Evolutionary conservation across 2,329 filamentous ascomycete species (phyloP).

Genomic region (Zymoseptoria ardabiliae): DNA sequence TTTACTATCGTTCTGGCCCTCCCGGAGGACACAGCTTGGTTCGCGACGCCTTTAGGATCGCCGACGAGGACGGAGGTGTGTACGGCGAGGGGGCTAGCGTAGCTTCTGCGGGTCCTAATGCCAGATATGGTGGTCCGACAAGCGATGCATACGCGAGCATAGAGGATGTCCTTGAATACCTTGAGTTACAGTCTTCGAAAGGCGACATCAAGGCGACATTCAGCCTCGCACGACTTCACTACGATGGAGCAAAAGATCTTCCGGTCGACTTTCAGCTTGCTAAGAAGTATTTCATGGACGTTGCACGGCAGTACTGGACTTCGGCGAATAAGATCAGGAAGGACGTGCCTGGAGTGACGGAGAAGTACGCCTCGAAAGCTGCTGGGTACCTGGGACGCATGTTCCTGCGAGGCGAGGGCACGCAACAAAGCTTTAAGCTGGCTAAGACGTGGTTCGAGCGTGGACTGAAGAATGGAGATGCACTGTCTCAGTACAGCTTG

Average conservation of each 20-base stretch:
- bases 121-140: conserved; percentile 62
- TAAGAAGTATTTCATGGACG: conserved; percentile 71
- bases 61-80: conserved; percentile 83
- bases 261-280: conserved; percentile 66
- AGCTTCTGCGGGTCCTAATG: conserved; percentile 77
- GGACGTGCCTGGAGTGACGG: conserved; percentile 61
- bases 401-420: conserved; percentile 80
- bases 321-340: conserved; percentile 63
- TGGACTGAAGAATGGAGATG: conserved; percentile 66
- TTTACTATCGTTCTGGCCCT: conserved; percentile 80
- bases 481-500: conserved; percentile 76
- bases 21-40: conserved; percentile 77
- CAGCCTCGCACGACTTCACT: conserved; percentile 77
- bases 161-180: conserved; percentile 89
- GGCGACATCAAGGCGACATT: conserved; percentile 83
- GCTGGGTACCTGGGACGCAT: conserved; percentile 84
- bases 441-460: conserved; percentile 79
- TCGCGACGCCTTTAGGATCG: conserved; percentile 73
- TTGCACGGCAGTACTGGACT: conserved; percentile 77
- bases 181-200: conserved; percentile 83
- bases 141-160: conserved; percentile 79
- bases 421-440: conserved; percentile 67
- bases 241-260: conserved; percentile 73
- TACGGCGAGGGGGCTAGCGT: conserved; percentile 94
- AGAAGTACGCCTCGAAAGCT: conserved; percentile 73